Conservation (phyloP, 73 alveolate species). For the Breviolum minutum region DNA sequence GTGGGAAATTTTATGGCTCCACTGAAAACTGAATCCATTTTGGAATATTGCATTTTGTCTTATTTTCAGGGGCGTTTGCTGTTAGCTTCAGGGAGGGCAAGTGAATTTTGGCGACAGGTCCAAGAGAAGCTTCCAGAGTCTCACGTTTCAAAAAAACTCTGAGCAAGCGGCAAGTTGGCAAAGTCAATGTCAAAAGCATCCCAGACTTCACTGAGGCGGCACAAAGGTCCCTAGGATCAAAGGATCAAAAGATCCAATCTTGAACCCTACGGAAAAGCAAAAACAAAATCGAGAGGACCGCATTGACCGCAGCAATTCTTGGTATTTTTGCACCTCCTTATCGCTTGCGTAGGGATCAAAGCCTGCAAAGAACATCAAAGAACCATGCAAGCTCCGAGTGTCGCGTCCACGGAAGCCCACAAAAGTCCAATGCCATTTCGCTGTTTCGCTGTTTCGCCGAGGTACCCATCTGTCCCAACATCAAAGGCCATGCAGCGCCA, state of each 20-base stretch:
- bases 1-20: no score
- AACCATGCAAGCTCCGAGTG: neutral
- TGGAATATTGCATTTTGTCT: no score
- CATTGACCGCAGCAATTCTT: neutral
- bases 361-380: neutral
- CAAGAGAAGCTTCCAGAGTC: no score
- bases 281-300: neutral
- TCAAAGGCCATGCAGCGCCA: slow-evolving; percentile 92
- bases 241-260: neutral
- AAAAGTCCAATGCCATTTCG: neutral
- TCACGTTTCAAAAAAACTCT: neutral
- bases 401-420: neutral
- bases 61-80: no score
- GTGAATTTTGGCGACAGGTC: no score
- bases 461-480: slow-evolving; percentile 46
- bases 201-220: slow-evolving; percentile 14
- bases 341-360: no score
- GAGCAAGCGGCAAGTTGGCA: neutral
- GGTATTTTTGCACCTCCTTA: neutral
- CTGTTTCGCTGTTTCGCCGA: neutral
- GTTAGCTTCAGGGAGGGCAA: no score
- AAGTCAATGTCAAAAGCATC: slow-evolving; percentile 73
- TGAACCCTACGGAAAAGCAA: neutral
- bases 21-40: neutral
- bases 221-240: neutral